These are phyloP conservation scores for Eimeria falciformis DNA, from an alignment of 169 alveolate species.

Conservation along the genomic window DNA sequence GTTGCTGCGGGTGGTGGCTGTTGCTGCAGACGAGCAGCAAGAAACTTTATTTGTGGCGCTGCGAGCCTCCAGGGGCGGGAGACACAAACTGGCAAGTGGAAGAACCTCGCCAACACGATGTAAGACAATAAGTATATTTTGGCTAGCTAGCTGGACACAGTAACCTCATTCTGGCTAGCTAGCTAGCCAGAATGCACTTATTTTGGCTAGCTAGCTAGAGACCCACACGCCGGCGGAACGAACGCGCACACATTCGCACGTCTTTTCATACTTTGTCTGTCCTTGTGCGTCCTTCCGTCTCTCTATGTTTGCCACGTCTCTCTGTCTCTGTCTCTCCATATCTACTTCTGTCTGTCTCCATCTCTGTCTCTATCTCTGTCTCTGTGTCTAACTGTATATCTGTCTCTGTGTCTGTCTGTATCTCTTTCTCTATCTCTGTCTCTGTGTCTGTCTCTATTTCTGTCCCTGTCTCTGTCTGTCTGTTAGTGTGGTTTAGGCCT, in stretches of 20 bases:
- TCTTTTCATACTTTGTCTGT: no score
- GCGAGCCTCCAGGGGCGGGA: constrained; percentile 8
- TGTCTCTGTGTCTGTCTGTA: not conserved
- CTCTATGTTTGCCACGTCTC: not conserved
- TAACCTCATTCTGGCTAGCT: no score
- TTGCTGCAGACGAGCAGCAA: constrained; percentile 56
- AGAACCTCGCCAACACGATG: not conserved
- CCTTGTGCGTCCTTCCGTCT: not conserved
- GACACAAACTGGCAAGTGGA: not conserved
- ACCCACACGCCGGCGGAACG: no score
- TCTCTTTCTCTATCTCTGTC: not conserved
- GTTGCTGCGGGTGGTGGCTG: not conserved
- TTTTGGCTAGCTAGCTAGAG: no score
- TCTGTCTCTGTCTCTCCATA: no score
- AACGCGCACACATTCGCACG: no score
- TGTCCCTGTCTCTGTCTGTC: not conserved
- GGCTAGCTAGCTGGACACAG: no score
- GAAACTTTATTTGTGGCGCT: constrained; percentile 55
- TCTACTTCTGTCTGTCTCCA: no score
- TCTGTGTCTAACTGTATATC: not conserved
- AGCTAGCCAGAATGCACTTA: no score
- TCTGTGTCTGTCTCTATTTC: no score
- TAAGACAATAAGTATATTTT: no score
- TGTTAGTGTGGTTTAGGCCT: not conserved
- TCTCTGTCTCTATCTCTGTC: not conserved